Evolutionary conservation across 2,329 filamentous ascomycete genomes (phyloP).

Genomic region (Pseudocercospora cruenta): DNA sequence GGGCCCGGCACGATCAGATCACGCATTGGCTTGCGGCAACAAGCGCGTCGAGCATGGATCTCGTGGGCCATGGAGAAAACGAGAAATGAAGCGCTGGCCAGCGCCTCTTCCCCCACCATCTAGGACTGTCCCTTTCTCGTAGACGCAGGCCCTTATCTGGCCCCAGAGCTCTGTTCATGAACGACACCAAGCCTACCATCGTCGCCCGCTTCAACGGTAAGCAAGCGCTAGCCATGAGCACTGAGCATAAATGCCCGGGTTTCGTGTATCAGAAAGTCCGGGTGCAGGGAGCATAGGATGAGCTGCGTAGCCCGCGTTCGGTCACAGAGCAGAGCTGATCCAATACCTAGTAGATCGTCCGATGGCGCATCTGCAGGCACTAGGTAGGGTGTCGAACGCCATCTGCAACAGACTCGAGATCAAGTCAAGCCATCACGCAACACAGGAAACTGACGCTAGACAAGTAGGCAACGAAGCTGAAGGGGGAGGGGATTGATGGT

Average conservation of each 20-base stretch:
- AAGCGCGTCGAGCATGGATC: slow-evolving; percentile 9
- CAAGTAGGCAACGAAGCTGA: background rate
- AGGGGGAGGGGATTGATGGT: background rate
- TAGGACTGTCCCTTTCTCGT: slow-evolving; percentile 3
- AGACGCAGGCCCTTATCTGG: background rate
- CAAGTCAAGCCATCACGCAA: slow-evolving; percentile 6
- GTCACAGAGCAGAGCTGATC: slow-evolving; percentile 3
- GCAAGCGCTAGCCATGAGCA: background rate
- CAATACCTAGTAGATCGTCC: slow-evolving; percentile 1
- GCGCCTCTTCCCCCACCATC: background rate
- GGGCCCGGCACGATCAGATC: slow-evolving; percentile 21
- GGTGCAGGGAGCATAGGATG: slow-evolving; percentile 9
- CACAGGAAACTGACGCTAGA: background rate
- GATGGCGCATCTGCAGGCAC: slow-evolving; percentile 7
- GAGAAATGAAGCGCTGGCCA: background rate
- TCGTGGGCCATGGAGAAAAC: slow-evolving; percentile 1
- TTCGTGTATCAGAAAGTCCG: slow-evolving; percentile 13
- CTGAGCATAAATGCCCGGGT: background rate
- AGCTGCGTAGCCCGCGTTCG: slow-evolving; percentile 6
- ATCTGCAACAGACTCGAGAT: slow-evolving; percentile 9
- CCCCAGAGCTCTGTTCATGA: background rate
- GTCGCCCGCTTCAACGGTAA: slow-evolving; percentile 4
- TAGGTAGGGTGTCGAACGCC: slow-evolving; percentile 2
- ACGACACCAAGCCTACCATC: slow-evolving; percentile 11
- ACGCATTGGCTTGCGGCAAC: slow-evolving; percentile 11